Conservation (phyloP, 2,329 filamentous ascomycete genomes). For the Amesomyces nigricolor region DNA sequence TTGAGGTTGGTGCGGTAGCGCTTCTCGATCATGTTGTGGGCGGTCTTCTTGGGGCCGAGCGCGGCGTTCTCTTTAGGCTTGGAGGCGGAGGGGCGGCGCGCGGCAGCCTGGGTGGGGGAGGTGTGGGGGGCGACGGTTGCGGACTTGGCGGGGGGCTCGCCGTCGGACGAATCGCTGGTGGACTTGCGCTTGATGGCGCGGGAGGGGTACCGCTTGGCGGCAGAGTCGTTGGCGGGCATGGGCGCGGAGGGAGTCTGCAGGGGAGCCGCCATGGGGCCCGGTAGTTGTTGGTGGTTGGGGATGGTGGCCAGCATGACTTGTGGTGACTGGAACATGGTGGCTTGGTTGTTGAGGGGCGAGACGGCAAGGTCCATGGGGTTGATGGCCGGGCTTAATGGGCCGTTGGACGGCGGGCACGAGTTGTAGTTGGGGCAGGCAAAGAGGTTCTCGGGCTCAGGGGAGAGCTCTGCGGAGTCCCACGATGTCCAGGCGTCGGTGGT, state of each 20-base stretch:
- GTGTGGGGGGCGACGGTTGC: constrained; percentile 16
- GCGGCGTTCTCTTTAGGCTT: constrained; percentile 5
- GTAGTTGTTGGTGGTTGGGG: constrained; percentile 8
- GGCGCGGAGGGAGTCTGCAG: not conserved
- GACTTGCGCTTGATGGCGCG: constrained; percentile 33
- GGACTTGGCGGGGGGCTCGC: constrained; percentile 19
- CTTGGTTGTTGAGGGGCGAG: constrained; percentile 24
- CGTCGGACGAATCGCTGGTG: constrained; percentile 20
- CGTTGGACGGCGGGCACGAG: constrained; percentile 23
- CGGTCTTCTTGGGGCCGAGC: constrained; percentile 59
- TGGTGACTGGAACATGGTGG: constrained; percentile 27
- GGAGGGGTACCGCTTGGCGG: constrained; percentile 24
- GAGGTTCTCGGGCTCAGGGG: constrained; percentile 28
- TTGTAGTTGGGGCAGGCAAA: constrained; percentile 31
- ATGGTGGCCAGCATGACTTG: constrained; percentile 17
- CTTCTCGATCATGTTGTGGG: constrained; percentile 83
- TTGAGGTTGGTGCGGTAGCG: constrained; percentile 78
- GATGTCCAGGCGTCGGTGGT: constrained; percentile 28
- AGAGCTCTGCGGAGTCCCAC: constrained; percentile 31
- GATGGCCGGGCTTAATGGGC: constrained; percentile 32
- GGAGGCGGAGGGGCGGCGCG: constrained; percentile 10
- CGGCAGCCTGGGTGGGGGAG: constrained; percentile 11
- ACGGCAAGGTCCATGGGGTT: constrained; percentile 33
- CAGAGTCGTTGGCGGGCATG: not conserved
- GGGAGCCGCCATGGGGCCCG: not conserved